A percentile compares a stretch with the other conserved stretches of the same genome.
Evolutionary conservation across 306 rosid genomes (phyloP).

Genomic region (Casuarina cunninghamiana): DNA sequence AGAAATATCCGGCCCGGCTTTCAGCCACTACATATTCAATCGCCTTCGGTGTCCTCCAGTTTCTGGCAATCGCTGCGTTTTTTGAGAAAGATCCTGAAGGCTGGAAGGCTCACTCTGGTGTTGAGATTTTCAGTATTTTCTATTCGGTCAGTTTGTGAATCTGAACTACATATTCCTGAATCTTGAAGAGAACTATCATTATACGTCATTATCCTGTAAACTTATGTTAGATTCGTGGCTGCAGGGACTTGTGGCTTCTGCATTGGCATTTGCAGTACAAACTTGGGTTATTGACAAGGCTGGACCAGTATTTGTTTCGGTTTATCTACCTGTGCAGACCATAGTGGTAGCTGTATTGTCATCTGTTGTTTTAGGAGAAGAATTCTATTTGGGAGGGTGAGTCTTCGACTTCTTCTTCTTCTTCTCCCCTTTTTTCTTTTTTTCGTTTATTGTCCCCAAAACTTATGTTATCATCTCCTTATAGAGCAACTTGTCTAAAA

Average conservation of each 20-base stretch:
- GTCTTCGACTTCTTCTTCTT: neutral
- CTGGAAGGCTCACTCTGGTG: slow-evolving; percentile 47
- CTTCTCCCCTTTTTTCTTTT: no score
- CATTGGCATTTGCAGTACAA: slow-evolving; percentile 65
- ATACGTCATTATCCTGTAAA: neutral
- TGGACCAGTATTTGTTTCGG: slow-evolving; percentile 68
- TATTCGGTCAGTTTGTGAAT: slow-evolving; percentile 42
- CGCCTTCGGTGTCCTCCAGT: slow-evolving; percentile 51
- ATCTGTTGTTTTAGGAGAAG: slow-evolving; percentile 55
- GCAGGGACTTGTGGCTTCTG: slow-evolving; percentile 78
- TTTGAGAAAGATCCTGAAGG: slow-evolving; percentile 40
- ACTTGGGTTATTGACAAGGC: slow-evolving; percentile 67
- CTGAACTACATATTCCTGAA: slow-evolving; percentile 23
- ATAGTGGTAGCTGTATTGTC: slow-evolving; percentile 54
- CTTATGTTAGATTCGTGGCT: slow-evolving; percentile 12
- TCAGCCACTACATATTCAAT: slow-evolving; percentile 50
- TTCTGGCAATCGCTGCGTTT: slow-evolving; percentile 36
- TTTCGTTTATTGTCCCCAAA: neutral
- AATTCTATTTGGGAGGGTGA: slow-evolving; percentile 69
- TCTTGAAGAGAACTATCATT: neutral
- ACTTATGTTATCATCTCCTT: neutral
- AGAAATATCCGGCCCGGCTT: slow-evolving; percentile 44
- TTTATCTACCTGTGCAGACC: slow-evolving; percentile 65
- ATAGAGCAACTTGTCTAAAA: neutral
- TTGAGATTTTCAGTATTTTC: slow-evolving; percentile 42